These are phyloP conservation scores for Astragalus membranaceus DNA, from an alignment of 306 rosid genomes.

Conservation along the genomic window DNA sequence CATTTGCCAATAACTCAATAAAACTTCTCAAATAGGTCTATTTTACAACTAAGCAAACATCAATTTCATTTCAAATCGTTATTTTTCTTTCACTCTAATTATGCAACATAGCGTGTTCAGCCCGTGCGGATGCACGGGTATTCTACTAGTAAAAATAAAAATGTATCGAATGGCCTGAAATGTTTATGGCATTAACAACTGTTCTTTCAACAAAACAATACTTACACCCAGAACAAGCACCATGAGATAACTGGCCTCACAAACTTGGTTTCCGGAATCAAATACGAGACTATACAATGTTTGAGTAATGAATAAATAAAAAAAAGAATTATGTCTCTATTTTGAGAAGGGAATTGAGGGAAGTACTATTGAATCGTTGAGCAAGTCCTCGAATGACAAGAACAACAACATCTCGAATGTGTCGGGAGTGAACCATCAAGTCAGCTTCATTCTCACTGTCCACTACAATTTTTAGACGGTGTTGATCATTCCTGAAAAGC, in stretches of 20 bases:
- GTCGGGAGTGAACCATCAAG: slow-evolving; percentile 91
- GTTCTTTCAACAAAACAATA: neutral
- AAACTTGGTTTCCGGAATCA: slow-evolving; percentile 2
- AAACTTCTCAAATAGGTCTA: no score
- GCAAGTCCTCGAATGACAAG: slow-evolving; percentile 94
- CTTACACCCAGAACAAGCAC: neutral
- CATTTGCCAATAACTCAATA: no score
- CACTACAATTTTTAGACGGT: slow-evolving; percentile 76
- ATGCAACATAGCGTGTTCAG: no score
- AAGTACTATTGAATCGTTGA: slow-evolving; percentile 93
- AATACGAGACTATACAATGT: slow-evolving; percentile 16
- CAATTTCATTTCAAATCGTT: no score
- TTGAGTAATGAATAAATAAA: neutral
- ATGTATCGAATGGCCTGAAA: no score
- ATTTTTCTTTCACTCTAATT: no score
- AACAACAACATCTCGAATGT: slow-evolving; percentile 81
- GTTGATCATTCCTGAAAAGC: slow-evolving; percentile 81
- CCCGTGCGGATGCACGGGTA: no score
- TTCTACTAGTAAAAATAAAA: no score
- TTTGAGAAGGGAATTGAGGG: slow-evolving; percentile 94
- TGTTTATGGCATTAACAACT: neutral
- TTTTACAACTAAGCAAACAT: no score
- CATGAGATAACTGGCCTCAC: slow-evolving; percentile 15
- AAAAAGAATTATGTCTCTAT: slow-evolving; percentile 50
- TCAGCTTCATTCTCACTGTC: slow-evolving; percentile 88